Base-by-base conservation (phyloP, 2,329 filamentous ascomycete genomes). In the Ceratocystis harringtonii region DNA sequence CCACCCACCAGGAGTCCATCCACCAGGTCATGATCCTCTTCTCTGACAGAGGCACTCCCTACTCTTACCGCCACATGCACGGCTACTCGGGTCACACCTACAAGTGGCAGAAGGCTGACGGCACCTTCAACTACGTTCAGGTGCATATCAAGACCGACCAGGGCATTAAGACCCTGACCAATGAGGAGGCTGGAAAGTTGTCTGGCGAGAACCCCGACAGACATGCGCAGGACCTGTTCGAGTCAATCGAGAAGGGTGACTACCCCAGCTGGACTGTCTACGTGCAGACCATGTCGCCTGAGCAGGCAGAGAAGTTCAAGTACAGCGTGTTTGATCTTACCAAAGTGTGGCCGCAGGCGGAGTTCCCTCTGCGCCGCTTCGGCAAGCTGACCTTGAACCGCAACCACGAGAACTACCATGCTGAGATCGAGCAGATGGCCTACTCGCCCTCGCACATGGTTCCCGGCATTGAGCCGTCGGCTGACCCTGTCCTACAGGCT, bases 321-420 rank as follows among this genome's bases (percentile, higher is more conserved):
- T 84, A 80, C 77, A 85, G 84, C 73, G 76, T 88, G 68, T 86
- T 89, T 68, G 86, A 89, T 71, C 75, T 87, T 68, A 89, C 86
- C 62, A 86, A 88, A 74, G 79, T 85, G 70, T 88, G 85, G 84
- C 85, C 85, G 1, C 82, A 87, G 67, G 76, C 73, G 25, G 79
- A 85, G 60, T 82, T 85, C 32, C 85, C 86, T 1, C 76, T 86
- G 12, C 78, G 82, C 19, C 80, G 77, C 58, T 78, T 89, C 64
- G 85, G 85, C 61, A 79, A 80, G 67, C 74, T 89, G 67, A 86
- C 81, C 0, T 78, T 89, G 28, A 86, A 87, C 74, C 78, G 79
- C 72, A 88, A 88, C 71, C 76, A 79, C 1, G 74, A 80, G 64
- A 88, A 89, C 74, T 88, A 87, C 76, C 87, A 88, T 70, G 78